A percentile compares a stretch with the other conserved stretches of the same genome.
Conservation (phyloP, 2,329 filamentous ascomycete genomes). For the Pestalotiopsis fici region DNA sequence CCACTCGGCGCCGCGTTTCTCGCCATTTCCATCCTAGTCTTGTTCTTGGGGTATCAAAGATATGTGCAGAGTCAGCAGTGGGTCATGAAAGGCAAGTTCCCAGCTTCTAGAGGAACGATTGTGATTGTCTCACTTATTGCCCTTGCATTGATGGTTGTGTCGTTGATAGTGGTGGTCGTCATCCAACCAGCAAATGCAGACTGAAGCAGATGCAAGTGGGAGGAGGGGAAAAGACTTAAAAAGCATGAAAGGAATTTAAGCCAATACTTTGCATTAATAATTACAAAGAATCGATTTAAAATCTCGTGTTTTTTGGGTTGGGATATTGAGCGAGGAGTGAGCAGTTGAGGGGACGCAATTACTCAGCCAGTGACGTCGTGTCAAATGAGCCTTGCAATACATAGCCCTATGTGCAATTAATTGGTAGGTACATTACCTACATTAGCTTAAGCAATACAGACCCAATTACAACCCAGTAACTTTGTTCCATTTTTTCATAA, state of each 20-base stretch:
- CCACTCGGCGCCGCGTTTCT: conserved; percentile 78
- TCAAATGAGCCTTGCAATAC: not conserved
- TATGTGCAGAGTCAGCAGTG: conserved; percentile 80
- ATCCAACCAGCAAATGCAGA: conserved; percentile 39
- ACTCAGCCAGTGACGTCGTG: not conserved
- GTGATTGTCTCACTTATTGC: conserved; percentile 69
- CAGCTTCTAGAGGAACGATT: conserved; percentile 75
- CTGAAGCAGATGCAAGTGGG: not conserved
- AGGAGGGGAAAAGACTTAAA: not conserved
- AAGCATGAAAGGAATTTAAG: not conserved
- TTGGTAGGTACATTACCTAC: too few relatives aligned
- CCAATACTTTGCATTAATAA: not conserved
- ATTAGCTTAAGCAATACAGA: not conserved
- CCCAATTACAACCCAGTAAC: not conserved
- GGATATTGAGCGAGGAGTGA: not conserved
- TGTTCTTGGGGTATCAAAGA: conserved; percentile 75
- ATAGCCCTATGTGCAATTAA: not conserved
- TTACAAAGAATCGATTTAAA: not conserved
- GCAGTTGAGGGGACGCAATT: not conserved
- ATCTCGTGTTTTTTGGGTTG: not conserved
- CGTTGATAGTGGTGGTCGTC: conserved; percentile 60
- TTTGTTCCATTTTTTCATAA: not conserved
- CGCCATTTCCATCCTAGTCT: conserved; percentile 71
- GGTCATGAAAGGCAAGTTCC: conserved; percentile 79
- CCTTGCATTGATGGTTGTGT: conserved; percentile 61